Conservation (phyloP, 768 basidiomycete genomes). For the Rubroboletus satanas region DNA sequence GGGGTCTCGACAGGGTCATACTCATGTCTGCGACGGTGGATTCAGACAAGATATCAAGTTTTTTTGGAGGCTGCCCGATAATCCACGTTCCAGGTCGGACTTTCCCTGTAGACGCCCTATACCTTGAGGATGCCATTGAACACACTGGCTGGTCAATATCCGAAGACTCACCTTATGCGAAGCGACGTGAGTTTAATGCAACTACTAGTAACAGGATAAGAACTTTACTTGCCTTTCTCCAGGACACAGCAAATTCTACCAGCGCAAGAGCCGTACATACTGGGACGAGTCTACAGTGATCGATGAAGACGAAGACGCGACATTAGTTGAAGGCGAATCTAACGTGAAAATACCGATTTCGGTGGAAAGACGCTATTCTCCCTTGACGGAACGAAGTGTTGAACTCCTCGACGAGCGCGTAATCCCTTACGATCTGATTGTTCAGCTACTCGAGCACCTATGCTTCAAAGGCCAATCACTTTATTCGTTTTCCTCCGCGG, state of each 20-base stretch:
- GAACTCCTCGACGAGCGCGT: constrained; percentile 83
- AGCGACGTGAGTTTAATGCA: constrained; percentile 49
- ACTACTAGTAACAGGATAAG: neutral
- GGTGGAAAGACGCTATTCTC: constrained; percentile 77
- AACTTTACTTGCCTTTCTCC: neutral
- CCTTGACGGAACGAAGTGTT: constrained; percentile 68
- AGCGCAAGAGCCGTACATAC: constrained; percentile 58
- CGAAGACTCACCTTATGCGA: constrained; percentile 78
- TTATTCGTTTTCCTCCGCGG: constrained; percentile 64
- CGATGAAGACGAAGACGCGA: constrained; percentile 66
- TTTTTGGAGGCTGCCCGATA: constrained; percentile 83
- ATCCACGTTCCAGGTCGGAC: constrained; percentile 91
- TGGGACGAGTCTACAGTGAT: constrained; percentile 73
- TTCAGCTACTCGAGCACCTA: constrained; percentile 75
- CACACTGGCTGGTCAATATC: constrained; percentile 72
- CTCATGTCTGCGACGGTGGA: constrained; percentile 98
- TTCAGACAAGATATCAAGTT: constrained; percentile 81
- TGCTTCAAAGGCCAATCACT: constrained; percentile 65
- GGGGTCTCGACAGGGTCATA: constrained; percentile 55
- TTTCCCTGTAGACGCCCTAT: constrained; percentile 84
- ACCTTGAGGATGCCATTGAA: constrained; percentile 90
- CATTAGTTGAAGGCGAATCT: constrained; percentile 18
- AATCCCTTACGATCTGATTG: constrained; percentile 89
- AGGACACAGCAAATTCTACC: constrained; percentile 65
- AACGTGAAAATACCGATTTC: constrained; percentile 37